Evolutionary conservation across 2,329 filamentous ascomycete species (phyloP), one percentile per base, ranked within the genome.

Genomic region (Leptographium wingfieldii): DNA sequence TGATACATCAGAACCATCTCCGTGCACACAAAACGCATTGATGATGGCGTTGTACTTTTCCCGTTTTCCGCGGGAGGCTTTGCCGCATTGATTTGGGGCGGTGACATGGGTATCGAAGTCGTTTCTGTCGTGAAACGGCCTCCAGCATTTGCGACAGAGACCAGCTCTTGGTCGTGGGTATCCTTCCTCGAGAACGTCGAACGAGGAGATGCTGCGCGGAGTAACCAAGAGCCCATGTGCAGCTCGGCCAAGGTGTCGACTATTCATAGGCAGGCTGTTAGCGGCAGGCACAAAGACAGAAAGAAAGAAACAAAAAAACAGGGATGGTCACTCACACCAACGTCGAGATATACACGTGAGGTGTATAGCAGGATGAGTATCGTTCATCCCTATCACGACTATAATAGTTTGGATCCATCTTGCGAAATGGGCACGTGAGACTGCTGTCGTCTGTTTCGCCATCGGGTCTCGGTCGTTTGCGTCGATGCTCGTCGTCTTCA

Each of bases 71-170:
- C 67, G 69, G 19, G 67, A 69, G 3, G 65, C 66, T 40, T 65
- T 67, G 11, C 63, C 59, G 57, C 69, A 70, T 4, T 56, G 25
- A 27, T 9, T 43, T 3, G 27, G 29, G 5, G 10, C 33, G 3
- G 56, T 61, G 22, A 68, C 35, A 60, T 72, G 70, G 10, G n/a
- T 40, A 2, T 66, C 63, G 55, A 72, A 71, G 3, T 57, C 57
- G 1, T 59, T 57, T 35, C 62, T 63, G 38, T 68, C 61, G 29
- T 25, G n/a, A 43, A 70, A 72, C 1, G 65, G 38, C 25, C 58
- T 59, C 70, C 70, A 72, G 63, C 71, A 72, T 31, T 60, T 66
- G 48, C 68, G 66, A 62, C 71, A 72, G 35, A 72, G 61, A 1
- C 69, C 70, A 11, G 67, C 67, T 31, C 63, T 64, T 3, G 66